These are phyloP conservation scores for Pyracantha coccinea DNA, from an alignment of 331 rosid genomes.

Conservation along the genomic window DNA sequence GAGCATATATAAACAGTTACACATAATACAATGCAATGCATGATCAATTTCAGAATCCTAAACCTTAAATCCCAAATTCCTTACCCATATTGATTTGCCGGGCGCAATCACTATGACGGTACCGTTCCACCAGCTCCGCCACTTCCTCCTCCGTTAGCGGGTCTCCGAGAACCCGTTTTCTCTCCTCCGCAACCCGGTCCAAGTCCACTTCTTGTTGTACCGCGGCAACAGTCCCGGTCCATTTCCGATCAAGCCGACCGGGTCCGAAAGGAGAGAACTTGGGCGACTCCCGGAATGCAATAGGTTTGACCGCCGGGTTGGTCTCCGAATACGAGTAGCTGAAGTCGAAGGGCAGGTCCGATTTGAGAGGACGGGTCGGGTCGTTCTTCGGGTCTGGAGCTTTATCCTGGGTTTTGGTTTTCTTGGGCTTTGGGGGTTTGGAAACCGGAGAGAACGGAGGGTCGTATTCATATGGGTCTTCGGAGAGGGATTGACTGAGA, in stretches of 20 bases:
- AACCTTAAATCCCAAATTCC: not conserved
- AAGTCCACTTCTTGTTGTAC: constrained; percentile 29
- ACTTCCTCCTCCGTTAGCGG: constrained; percentile 66
- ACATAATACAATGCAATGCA: not conserved
- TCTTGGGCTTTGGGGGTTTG: constrained; percentile 24
- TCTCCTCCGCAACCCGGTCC: constrained; percentile 31
- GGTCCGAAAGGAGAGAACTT: constrained; percentile 89
- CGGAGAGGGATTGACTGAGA: constrained; percentile 3
- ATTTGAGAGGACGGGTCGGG: constrained; percentile 31
- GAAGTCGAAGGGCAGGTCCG: constrained; percentile 87
- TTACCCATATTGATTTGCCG: constrained; percentile 84
- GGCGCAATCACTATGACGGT: constrained; percentile 72
- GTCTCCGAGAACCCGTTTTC: constrained; percentile 54
- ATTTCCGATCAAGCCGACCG: constrained; percentile 64
- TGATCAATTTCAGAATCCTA: not conserved
- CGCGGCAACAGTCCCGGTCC: constrained; percentile 72
- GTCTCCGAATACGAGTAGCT: constrained; percentile 73
- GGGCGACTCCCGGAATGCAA: constrained; percentile 83
- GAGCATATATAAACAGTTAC: not conserved
- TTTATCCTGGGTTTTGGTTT: constrained; percentile 1
- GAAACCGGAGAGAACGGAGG: constrained; percentile 63
- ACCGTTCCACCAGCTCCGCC: constrained; percentile 71
- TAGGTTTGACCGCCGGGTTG: constrained; percentile 37
- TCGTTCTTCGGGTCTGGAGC: constrained; percentile 12
- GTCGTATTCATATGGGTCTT: constrained; percentile 35